These are phyloP conservation scores for Ceratobasidium sp. DNA, from an alignment of 1,284 basidiomycete genomes.

Conservation along the genomic window DNA sequence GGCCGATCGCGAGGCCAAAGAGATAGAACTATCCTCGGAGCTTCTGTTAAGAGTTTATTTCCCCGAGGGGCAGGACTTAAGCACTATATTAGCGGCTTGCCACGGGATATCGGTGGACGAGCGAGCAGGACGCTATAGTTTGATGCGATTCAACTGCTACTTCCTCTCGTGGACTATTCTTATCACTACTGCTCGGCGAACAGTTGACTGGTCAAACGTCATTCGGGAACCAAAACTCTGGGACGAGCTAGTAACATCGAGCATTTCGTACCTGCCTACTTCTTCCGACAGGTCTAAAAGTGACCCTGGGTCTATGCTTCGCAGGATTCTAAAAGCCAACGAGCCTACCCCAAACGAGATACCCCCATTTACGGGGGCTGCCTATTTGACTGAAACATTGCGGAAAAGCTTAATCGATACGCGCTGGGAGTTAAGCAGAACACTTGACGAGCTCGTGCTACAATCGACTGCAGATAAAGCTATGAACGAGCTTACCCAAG, in stretches of 20 bases:
- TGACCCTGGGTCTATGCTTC: neutral
- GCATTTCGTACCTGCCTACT: neutral
- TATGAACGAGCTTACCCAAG: neutral
- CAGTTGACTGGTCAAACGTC: conserved; percentile 3
- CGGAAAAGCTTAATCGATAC: neutral
- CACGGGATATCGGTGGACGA: conserved; percentile 13
- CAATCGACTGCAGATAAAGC: neutral
- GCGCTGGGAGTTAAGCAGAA: neutral
- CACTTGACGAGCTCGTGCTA: conserved; percentile 2
- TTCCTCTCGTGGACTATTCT: conserved; percentile 39
- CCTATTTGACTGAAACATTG: neutral
- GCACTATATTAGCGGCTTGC: conserved; percentile 13
- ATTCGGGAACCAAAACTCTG: conserved; percentile 6
- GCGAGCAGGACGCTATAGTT: conserved; percentile 10
- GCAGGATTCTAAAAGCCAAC: neutral
- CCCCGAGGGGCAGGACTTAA: conserved; percentile 13
- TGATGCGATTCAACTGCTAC: conserved; percentile 32
- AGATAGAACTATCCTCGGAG: neutral
- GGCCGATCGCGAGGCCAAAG: neutral
- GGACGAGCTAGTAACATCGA: neutral
- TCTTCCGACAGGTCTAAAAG: neutral
- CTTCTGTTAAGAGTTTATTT: neutral
- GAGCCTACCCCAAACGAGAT: neutral
- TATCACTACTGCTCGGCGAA: neutral
- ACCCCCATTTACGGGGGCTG: neutral